Conservation (phyloP, 23 red algal genomes). For the Cyanidioschyzon merolae region DNA sequence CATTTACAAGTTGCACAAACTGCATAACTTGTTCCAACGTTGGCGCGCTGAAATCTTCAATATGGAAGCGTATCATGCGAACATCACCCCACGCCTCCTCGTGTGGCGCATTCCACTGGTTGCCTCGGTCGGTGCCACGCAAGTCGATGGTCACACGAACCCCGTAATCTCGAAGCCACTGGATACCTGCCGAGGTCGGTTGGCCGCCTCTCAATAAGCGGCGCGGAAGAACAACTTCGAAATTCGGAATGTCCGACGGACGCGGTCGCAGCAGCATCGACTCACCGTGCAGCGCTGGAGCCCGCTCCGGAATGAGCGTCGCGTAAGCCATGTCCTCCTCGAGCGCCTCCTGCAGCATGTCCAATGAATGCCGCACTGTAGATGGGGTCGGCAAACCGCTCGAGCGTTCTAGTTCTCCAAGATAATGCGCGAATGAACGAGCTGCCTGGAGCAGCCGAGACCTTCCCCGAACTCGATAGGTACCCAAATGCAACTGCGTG, state of each 20-base stretch:
- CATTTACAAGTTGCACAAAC: conserved; percentile 18
- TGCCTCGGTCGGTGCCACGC: conserved; percentile 53
- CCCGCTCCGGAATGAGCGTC: not conserved
- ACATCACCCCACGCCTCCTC: conserved; percentile 14
- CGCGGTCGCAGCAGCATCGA: conserved; percentile 57
- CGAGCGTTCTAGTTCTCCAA: not conserved
- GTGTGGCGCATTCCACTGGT: conserved; percentile 52
- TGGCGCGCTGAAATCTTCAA: conserved; percentile 59
- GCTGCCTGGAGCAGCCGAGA: not conserved
- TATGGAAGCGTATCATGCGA: conserved; percentile 27
- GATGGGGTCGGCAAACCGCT: not conserved
- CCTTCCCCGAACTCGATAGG: not conserved
- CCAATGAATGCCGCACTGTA: not conserved
- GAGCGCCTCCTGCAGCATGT: conserved; percentile 1
- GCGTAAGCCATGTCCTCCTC: conserved; percentile 7
- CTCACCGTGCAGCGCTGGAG: conserved; percentile 21
- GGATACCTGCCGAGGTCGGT: conserved; percentile 34
- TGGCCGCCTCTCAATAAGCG: conserved; percentile 50
- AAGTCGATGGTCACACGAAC: conserved; percentile 46
- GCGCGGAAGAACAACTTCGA: conserved; percentile 32
- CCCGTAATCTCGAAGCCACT: conserved; percentile 54
- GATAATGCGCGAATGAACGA: not conserved
- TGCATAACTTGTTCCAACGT: conserved; percentile 42
- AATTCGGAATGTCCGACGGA: conserved; percentile 64
- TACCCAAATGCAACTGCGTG: not conserved